Percentiles rank a stretch among this genome's conserved stretches.
Evolutionary conservation across 495 filamentous ascomycete species (phyloP).

Genomic region (Lophium mytilinum): DNA sequence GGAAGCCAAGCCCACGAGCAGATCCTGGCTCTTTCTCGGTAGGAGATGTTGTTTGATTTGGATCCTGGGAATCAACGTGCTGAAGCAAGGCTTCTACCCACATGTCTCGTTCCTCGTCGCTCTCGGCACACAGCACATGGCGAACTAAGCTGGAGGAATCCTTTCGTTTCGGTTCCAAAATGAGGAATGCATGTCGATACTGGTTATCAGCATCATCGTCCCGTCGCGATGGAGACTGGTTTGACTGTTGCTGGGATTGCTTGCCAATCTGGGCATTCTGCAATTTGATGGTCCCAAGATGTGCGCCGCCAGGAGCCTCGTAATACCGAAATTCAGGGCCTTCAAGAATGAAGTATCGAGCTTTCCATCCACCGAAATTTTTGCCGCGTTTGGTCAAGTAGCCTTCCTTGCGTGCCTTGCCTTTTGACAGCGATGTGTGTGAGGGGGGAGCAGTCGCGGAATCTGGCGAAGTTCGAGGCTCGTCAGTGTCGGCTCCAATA

Average conservation of each 20-base stretch:
- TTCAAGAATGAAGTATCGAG: conserved; percentile 85
- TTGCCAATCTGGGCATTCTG: conserved; percentile 89
- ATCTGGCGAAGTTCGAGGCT: conserved; percentile 22
- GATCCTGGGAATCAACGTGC: conserved; percentile 69
- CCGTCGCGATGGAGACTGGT: conserved; percentile 49
- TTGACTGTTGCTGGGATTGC: conserved; percentile 58
- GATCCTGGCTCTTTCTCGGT: conserved; percentile 37
- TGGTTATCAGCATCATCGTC: conserved; percentile 81
- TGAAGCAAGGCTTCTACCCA: conserved; percentile 88
- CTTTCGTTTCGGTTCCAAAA: conserved; percentile 92
- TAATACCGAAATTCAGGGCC: conserved; percentile 86
- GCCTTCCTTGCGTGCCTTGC: conserved; percentile 69
- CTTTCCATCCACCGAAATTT: conserved; percentile 99
- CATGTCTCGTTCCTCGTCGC: conserved; percentile 80
- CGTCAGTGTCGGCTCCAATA: conserved; percentile 63
- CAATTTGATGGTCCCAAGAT: conserved; percentile 89
- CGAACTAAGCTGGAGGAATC: conserved; percentile 85
- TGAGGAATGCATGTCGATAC: conserved; percentile 91
- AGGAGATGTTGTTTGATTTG: conserved; percentile 15
- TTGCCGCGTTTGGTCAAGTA: conserved; percentile 95
- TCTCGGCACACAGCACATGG: conserved; percentile 93
- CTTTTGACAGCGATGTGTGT: conserved; percentile 34
- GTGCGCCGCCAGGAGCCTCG: conserved; percentile 76
- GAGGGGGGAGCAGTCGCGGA: conserved; percentile 40
- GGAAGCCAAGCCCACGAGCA: background rate